Evolutionary conservation across 176 grass and related monocot species (phyloP).

Genomic region (Ampelocalamus luodianensis): DNA sequence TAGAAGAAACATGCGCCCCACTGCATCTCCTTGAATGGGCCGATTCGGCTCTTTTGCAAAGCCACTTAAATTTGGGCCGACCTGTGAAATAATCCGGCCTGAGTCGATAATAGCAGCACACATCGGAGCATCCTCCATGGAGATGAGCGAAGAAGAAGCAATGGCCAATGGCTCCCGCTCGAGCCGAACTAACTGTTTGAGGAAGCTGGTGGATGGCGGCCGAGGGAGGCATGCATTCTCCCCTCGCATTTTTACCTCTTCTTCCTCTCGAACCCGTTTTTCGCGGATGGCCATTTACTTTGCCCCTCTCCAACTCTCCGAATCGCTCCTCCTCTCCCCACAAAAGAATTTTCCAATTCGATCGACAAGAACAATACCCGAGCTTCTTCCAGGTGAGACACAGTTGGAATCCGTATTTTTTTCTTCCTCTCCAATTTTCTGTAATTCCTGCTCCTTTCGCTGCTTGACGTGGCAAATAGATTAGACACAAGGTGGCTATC

Average conservation of each 20-base stretch:
- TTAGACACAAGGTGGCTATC: not conserved
- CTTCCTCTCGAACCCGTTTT: conserved; percentile 40
- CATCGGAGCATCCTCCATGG: no score
- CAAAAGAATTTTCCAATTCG: conserved; percentile 41
- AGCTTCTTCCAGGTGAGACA: conserved; percentile 43
- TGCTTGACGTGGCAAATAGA: not conserved
- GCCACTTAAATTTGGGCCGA: not conserved
- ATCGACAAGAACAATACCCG: conserved; percentile 30
- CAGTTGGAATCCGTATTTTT: not conserved
- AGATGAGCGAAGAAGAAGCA: not conserved
- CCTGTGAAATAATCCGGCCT: no score
- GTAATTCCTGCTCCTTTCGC: not conserved
- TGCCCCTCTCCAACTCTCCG: conserved; percentile 24
- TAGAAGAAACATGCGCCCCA: no score
- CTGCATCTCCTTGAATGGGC: not conserved
- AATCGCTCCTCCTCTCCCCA: conserved; percentile 41
- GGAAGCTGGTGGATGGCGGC: not conserved
- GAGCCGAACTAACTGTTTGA: not conserved
- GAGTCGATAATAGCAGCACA: no score
- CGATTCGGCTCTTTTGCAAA: not conserved
- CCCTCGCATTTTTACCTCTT: conserved; percentile 32
- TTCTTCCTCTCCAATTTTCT: conserved; percentile 1
- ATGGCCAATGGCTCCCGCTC: not conserved
- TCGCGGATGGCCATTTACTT: conserved; percentile 46
- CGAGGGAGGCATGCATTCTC: not conserved